Evolutionary conservation across 176 grass and related monocot species (phyloP).

Genomic region (Hordeum vulgare): MorexV3_pseudomolecules_assembly NC_058518.1:498533549-498534048

Average conservation of each 20-base stretch:
- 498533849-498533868: background rate
- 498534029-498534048: background rate
- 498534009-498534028: slow-evolving; percentile 17
- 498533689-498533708: background rate
- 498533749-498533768: too few relatives aligned
- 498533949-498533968: background rate
- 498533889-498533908: background rate
- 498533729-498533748: too few relatives aligned
- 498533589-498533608: background rate
- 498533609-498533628: background rate
- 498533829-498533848: too few relatives aligned
- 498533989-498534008: slow-evolving; percentile 7
- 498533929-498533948: background rate
- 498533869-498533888: background rate
- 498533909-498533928: background rate
- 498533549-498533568: background rate
- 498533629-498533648: background rate
- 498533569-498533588: background rate
- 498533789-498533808: too few relatives aligned
- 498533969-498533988: background rate
- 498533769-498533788: too few relatives aligned
- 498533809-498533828: too few relatives aligned
- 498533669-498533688: too few relatives aligned
- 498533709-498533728: background rate
- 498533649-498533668: background rate